Conservation (phyloP, 2,329 filamentous ascomycete genomes). For the Trichoderma semiorbis region DNA sequence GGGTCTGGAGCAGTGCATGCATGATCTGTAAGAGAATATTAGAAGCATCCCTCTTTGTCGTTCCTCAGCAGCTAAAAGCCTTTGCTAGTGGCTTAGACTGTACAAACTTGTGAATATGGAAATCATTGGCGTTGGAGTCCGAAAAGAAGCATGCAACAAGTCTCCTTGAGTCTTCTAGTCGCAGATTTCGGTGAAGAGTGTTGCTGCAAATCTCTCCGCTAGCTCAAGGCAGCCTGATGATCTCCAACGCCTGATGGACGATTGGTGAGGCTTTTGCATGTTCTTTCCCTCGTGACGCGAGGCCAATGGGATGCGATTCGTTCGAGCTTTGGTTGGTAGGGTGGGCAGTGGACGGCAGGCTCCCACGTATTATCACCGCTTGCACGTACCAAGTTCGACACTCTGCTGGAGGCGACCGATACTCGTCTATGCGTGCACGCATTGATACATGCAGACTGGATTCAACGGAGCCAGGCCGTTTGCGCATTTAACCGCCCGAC, state of each 20-base stretch:
- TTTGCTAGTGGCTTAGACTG: background rate
- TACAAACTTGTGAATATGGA: background rate
- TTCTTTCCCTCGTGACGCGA: background rate
- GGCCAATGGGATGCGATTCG: background rate
- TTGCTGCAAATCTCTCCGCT: background rate
- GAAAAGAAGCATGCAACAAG: background rate
- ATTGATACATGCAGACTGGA: no score
- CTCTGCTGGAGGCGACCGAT: background rate
- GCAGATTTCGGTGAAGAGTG: background rate
- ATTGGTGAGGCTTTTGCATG: background rate
- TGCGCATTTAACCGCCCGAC: no score
- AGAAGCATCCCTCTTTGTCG: background rate
- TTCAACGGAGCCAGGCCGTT: no score
- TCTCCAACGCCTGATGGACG: background rate
- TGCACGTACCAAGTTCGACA: background rate
- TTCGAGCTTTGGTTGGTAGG: background rate
- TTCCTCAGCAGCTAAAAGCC: background rate
- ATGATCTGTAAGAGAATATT: background rate
- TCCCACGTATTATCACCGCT: background rate
- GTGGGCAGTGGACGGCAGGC: background rate
- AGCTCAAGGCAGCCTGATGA: background rate
- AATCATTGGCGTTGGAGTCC: background rate
- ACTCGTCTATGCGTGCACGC: no score
- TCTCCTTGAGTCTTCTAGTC: background rate
- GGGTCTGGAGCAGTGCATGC: background rate